Evolutionary conservation across 2,329 filamentous ascomycete genomes (phyloP).

Genomic region (Orbilia brochopaga): DNA sequence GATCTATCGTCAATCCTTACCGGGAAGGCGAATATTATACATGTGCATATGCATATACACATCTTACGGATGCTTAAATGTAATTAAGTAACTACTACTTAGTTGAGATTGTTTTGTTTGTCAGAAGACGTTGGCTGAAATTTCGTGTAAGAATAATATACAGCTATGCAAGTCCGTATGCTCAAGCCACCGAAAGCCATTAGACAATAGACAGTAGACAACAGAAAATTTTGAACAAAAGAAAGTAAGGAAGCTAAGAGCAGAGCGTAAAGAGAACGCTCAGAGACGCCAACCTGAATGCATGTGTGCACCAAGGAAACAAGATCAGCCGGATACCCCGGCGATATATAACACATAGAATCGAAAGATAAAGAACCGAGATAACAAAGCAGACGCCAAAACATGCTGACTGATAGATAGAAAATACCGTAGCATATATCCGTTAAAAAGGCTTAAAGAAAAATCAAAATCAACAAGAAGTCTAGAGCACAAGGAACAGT

Average conservation of each 20-base stretch:
- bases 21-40: too few species aligned
- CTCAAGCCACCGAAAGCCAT: not conserved
- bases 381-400: not conserved
- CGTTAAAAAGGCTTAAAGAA: too few species aligned
- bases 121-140: too few species aligned
- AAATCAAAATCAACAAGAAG: constrained; percentile 1
- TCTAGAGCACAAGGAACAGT: constrained; percentile 27
- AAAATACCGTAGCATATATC: not conserved
- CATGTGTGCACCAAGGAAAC: not conserved
- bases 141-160: not conserved
- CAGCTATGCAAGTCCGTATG: not conserved
- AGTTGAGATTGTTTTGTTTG: too few species aligned
- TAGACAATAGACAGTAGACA: not conserved
- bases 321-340: not conserved
- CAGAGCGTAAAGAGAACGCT: not conserved
- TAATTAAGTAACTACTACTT: too few species aligned
- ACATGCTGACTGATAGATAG: not conserved
- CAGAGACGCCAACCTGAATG: not conserved
- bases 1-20: too few species aligned
- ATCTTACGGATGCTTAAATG: too few species aligned
- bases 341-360: not conserved
- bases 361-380: not conserved
- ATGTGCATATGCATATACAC: too few species aligned
- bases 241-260: not conserved
- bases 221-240: not conserved